Evolutionary conservation across 2,329 filamentous ascomycete species (phyloP), one percentile per base, ranked within the genome.

Genomic region (Mollisia scopiformis): DNA sequence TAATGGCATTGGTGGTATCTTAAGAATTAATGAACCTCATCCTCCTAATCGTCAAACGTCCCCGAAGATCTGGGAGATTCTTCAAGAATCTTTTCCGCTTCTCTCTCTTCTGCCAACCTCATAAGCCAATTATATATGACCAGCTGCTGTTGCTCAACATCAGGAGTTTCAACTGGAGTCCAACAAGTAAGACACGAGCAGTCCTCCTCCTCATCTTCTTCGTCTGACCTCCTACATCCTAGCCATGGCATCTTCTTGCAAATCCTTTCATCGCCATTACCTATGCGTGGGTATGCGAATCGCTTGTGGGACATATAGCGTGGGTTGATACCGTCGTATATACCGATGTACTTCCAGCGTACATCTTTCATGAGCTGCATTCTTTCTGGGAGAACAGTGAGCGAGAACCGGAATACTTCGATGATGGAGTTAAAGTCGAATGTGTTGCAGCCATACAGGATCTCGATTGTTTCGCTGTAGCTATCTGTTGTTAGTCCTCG

Each of bases 391-490:
- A 64, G 50, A 5, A 66, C 28, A 1, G 54, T 63, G 21, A 64
- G 57, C 2, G 61, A 63, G n/a, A 66, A 55, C 16, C 53, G 49
- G 10, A 66, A 37, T 1, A 66, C 55, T 6, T 62, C 55, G 8
- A 41, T 19, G 16, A 65, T 33, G 10, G 47, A 53, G 16, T 57
- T 50, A 37, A 66, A 66, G 35, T 62, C 39, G 39, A 66, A 66
- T 3, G 55, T 57, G 27, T 65, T 66, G 2, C 21, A 14, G 21
- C 13, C 55, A 39, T 66, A 66, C 1, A 66, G 50, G 1, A 62
- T 51, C 6, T 62, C 56, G 25, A 66, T 59, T 16, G 62, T 55
- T 37, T 66, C 65, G 30, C 58, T 63, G 16, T 66, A 66, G 23
- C 65, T 66, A 28, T 28, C 50, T 11, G 8, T 19, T 14, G n/a